Conservation (phyloP, 2,329 filamentous ascomycete species). For the Fusarium heterosporum region DNA sequence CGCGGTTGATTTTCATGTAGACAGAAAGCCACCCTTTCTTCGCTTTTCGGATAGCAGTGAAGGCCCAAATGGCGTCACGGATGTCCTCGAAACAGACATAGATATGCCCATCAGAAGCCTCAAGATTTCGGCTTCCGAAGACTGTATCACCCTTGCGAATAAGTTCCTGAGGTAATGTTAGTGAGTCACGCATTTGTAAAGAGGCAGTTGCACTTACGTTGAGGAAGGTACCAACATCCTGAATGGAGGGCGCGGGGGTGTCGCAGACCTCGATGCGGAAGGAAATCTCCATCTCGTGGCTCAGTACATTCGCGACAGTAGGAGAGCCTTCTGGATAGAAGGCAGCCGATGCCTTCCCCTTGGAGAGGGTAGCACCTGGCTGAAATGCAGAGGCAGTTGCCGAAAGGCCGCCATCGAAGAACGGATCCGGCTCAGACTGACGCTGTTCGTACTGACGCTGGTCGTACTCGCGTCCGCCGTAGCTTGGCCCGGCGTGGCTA, state of each 20-base stretch:
- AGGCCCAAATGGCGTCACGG: conserved; percentile 66
- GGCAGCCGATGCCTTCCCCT: neutral
- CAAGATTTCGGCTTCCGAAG: conserved; percentile 55
- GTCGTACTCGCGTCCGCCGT: no score
- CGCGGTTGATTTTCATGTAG: conserved; percentile 38
- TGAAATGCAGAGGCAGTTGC: conserved; percentile 73
- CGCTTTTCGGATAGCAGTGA: conserved; percentile 58
- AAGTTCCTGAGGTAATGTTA: conserved; percentile 54
- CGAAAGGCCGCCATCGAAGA: conserved; percentile 64
- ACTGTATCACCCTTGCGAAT: conserved; percentile 49
- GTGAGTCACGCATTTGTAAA: neutral
- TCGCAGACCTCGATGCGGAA: conserved; percentile 59
- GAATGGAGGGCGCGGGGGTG: conserved; percentile 44
- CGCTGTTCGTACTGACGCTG: no score
- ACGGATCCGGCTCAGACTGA: conserved; percentile 64
- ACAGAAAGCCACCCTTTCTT: conserved; percentile 58
- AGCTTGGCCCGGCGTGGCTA: no score
- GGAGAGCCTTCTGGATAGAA: conserved; percentile 40
- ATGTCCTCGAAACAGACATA: conserved; percentile 70
- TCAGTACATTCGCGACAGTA: conserved; percentile 54
- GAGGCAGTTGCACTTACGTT: conserved; percentile 53
- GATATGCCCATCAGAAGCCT: conserved; percentile 56
- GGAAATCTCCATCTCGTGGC: conserved; percentile 60
- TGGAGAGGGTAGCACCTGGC: conserved; percentile 53
- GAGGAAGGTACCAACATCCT: conserved; percentile 59